phyloP scores from a whole-genome alignment of 1,139 yeast species.

The Torulaspora globosa region DNA sequence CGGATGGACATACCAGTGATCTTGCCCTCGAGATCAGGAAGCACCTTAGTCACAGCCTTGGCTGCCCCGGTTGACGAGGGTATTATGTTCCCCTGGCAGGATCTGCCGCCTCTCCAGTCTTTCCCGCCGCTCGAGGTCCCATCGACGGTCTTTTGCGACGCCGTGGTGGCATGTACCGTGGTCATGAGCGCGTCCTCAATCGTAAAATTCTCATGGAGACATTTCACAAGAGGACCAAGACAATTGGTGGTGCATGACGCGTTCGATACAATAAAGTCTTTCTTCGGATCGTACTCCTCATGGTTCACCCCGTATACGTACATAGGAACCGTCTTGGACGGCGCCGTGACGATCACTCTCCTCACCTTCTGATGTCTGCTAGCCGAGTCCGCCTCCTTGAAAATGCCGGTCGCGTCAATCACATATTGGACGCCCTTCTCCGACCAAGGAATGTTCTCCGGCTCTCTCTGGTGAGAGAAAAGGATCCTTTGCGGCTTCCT shows the following conservation, averaged over 20 bases:
- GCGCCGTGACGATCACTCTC: slow-evolving; percentile 82
- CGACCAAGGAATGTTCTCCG: slow-evolving; percentile 79
- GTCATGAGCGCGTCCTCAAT: slow-evolving; percentile 85
- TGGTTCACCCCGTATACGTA: slow-evolving; percentile 83
- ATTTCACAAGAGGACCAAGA: slow-evolving; percentile 84
- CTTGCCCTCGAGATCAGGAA: slow-evolving; percentile 79
- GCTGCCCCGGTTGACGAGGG: slow-evolving; percentile 92
- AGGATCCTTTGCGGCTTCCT: slow-evolving; percentile 45
- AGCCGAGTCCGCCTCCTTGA: slow-evolving; percentile 72
- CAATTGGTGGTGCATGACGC: slow-evolving; percentile 90
- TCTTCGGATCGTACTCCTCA: slow-evolving; percentile 64
- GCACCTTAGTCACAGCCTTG: slow-evolving; percentile 85
- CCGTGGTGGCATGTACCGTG: slow-evolving; percentile 84
- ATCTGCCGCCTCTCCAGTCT: slow-evolving; percentile 95
- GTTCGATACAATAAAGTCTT: slow-evolving; percentile 53
- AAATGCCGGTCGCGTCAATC: slow-evolving; percentile 83
- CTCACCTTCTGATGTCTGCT: slow-evolving; percentile 79
- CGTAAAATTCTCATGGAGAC: slow-evolving; percentile 70
- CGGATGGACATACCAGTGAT: slow-evolving; percentile 85
- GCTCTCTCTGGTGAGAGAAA: slow-evolving; percentile 77
- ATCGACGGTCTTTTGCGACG: slow-evolving; percentile 85
- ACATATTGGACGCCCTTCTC: slow-evolving; percentile 69
- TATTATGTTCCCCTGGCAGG: slow-evolving; percentile 84
- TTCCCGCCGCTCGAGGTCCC: slow-evolving; percentile 75
- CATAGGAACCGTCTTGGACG: slow-evolving; percentile 84